A percentile compares a stretch with the other conserved stretches of the same genome.
Conservation (phyloP, 192 early-diverging fungal genomes). For the Coemansia javaensis region DNA sequence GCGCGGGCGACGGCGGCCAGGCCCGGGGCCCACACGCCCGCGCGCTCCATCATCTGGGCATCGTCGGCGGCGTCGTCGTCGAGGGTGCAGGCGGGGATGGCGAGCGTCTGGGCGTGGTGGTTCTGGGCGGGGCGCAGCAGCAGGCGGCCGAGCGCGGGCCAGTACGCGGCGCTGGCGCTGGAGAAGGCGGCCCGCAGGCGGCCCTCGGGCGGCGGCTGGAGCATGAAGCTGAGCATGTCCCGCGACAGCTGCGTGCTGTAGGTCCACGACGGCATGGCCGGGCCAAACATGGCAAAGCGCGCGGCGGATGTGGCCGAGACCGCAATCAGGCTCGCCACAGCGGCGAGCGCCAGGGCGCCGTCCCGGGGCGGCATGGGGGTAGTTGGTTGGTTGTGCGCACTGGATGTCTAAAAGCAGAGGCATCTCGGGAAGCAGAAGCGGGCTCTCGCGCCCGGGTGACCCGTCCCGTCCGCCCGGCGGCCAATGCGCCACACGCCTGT, state of each 20-base stretch:
- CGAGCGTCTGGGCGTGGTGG: neutral
- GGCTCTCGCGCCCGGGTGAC: too few species aligned
- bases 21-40: slow-evolving; percentile 7
- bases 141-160: neutral
- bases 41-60: too few species aligned
- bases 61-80: too few species aligned
- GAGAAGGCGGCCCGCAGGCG: neutral
- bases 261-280: slow-evolving; percentile 9
- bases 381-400: neutral
- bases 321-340: neutral
- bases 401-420: neutral
- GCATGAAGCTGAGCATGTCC: slow-evolving; percentile 21
- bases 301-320: neutral
- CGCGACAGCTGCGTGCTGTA: slow-evolving; percentile 12
- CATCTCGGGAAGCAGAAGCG: too few species aligned
- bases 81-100: slow-evolving; percentile 1
- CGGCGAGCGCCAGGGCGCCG: neutral
- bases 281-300: slow-evolving; percentile 6
- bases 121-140: neutral
- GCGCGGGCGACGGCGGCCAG: neutral
- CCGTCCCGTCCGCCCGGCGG: too few species aligned
- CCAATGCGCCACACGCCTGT: neutral
- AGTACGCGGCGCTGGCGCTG: slow-evolving; percentile 1
- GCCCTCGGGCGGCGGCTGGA: neutral
- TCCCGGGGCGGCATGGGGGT: neutral